Evolutionary conservation across 371 early-diverging fungal species (phyloP), one percentile per base, ranked within the genome.

Genomic region (Conidiobolus coronatus): DNA sequence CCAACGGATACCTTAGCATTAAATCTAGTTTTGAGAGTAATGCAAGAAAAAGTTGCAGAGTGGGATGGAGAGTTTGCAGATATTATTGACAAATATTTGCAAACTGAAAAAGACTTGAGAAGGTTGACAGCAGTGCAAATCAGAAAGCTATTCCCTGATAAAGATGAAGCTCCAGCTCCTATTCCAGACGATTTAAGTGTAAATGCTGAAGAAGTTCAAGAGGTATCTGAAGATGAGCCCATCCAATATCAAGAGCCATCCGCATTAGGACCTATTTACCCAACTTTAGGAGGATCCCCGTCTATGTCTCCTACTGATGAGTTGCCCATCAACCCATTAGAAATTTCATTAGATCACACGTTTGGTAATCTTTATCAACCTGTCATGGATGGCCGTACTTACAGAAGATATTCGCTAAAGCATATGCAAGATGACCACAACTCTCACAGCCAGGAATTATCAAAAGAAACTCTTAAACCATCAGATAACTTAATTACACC

Each of bases 1-100:
- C 70, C 82, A 1, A 74, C 76, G 0, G 91, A 93, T 52, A 75
- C 72, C 0, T 51, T 91, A 12, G 73, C 81, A 0, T 53, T 88
- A 33, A 86, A 81, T 45, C 58, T 66, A 11, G 85, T 88, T 4
- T 62, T 79, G 7, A 68, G 69, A 21, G 66, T 70, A 19, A 52
- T 93, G n/a, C 77, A 81, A 47, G 76, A 71, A 33, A 80, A 80
- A 43, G 81, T 82, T 0, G 60, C 71, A 0, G 63, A 60, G 36
- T 93, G 92, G 92, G 85, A 90, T 45, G 50, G 66, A 29, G 76
- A 79, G 19, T 87, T 90, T 51, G 63, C 70, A 3, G 68, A 70
- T 34, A 67, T 91, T 49, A 76, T 72, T 5, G 62, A 79, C 35
- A 67, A 68, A 12, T 84, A 75, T 55, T 66, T 87, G 50, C 77